These are phyloP conservation scores for Berberis thunbergii DNA, from an alignment of 164 flowering plant species.

Conservation along the genomic window DNA sequence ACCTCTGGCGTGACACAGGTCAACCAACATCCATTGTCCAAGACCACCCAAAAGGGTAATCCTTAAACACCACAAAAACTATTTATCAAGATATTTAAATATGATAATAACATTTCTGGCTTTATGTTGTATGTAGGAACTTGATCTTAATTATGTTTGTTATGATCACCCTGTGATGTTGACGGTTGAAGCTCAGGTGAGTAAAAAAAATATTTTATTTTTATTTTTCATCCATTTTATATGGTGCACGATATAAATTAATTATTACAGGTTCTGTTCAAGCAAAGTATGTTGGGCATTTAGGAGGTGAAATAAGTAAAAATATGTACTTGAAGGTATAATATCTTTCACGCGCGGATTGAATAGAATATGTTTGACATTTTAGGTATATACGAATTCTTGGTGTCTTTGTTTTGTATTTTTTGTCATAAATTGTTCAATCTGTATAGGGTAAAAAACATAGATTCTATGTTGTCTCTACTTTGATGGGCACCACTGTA, in stretches of 20 bases:
- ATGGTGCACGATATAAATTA: background rate
- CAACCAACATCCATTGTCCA: too few relatives aligned
- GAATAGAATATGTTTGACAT: too few relatives aligned
- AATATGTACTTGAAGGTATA: slow-evolving; percentile 84
- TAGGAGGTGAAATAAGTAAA: slow-evolving; percentile 67
- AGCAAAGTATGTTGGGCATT: slow-evolving; percentile 76
- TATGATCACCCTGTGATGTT: slow-evolving; percentile 80
- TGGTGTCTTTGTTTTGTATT: background rate
- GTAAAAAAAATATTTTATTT: background rate
- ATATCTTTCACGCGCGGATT: background rate
- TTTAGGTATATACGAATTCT: background rate
- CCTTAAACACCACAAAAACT: too few relatives aligned
- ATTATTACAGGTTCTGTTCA: slow-evolving; percentile 14
- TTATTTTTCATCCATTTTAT: background rate
- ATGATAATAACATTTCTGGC: too few relatives aligned
- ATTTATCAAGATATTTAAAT: too few relatives aligned
- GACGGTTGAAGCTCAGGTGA: slow-evolving; percentile 94
- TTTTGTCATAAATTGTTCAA: background rate
- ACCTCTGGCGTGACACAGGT: too few relatives aligned
- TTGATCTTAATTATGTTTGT: slow-evolving; percentile 50
- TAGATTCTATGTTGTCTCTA: slow-evolving; percentile 76
- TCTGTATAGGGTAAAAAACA: slow-evolving; percentile 74
- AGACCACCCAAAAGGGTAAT: too few relatives aligned
- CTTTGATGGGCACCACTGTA: slow-evolving; percentile 67
- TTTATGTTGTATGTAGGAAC: slow-evolving; percentile 44